Evolutionary conservation across 2,329 filamentous ascomycete species (phyloP), one percentile per base, ranked within the genome.

Genomic region (Whalleya microplaca): DNA sequence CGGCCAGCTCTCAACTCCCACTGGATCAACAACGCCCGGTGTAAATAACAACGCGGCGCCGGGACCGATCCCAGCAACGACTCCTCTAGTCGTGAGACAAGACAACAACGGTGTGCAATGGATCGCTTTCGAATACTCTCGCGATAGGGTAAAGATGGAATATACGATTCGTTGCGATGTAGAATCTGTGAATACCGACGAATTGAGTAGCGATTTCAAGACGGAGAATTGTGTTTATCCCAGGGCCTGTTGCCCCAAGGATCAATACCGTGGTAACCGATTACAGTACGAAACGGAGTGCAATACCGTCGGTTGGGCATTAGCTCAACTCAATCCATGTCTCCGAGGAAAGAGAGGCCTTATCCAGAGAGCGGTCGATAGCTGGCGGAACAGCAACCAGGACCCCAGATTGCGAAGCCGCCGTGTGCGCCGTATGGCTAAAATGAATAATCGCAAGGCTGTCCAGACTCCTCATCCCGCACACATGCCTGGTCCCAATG

Each of bases 271-370:
- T 58, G 95, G 95, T 59, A 99, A 99, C 73, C 89, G 95, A 16
- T 79, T 97, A 65, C 90, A 95, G 66, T 99, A 99, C 75, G 95
- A 99, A 79, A 97, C 92, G 16, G 95, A 99, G 77, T 99, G 95
- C 82, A 99, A 99, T 77, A 92, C 92, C 0, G 95, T 99, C n/a
- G 95, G 95, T n/a, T 99, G 95, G 95, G 94, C 94, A 12, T 78
- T 99, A 64, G 95, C 95, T 2, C 90, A 98, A 71, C 79, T 99
- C 51, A 99, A 99, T 73, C 88, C 92, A 7, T 90, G 91, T 55
- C 82, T 98, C 57, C 87, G 94, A 62, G 94, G 94, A 65, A 98
- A 98, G 81, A 86, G 95, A 66, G 95, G 95, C 7, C 82, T 99
- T 58, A 99, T 99, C 66, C 95, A 99, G 78, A 85, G 95, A 63